Evolutionary conservation across 2,329 filamentous ascomycete species (phyloP).

Genomic region (Aspergillus jensenii): DNA sequence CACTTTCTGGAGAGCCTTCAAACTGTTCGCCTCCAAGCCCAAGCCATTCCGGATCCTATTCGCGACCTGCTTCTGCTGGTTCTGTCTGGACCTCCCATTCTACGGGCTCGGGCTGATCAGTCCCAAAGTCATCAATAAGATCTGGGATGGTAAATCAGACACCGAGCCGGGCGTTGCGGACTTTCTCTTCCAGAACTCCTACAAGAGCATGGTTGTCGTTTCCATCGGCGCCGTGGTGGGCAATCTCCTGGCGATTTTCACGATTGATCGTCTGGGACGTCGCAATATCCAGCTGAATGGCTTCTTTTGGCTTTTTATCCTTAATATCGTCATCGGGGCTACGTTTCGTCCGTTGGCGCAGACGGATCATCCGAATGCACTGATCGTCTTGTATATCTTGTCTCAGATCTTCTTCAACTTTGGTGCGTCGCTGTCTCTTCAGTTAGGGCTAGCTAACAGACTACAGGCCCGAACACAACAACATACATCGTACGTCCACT

Average conservation of each 20-base stretch:
- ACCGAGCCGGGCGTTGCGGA: slow-evolving; percentile 26
- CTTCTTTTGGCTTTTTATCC: slow-evolving; percentile 34
- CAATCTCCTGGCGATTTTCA: slow-evolving; percentile 29
- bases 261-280: slow-evolving; percentile 33
- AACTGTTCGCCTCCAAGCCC: slow-evolving; percentile 25
- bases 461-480: slow-evolving; percentile 24
- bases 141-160: slow-evolving; percentile 21
- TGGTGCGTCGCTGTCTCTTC: slow-evolving; percentile 13
- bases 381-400: slow-evolving; percentile 39
- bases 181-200: slow-evolving; percentile 21
- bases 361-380: slow-evolving; percentile 11
- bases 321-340: slow-evolving; percentile 19
- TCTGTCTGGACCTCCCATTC: slow-evolving; percentile 52
- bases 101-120: slow-evolving; percentile 49
- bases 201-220: slow-evolving; percentile 29
- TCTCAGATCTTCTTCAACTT: slow-evolving; percentile 46
- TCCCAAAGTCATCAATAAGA: slow-evolving; percentile 23
- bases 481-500: slow-evolving; percentile 28
- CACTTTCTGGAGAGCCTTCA: slow-evolving; percentile 20
- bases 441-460: background rate
- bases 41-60: slow-evolving; percentile 29
- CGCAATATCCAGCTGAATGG: slow-evolving; percentile 35
- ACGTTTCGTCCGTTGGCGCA: slow-evolving; percentile 3
- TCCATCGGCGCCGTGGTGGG: slow-evolving; percentile 37
- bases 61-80: slow-evolving; percentile 49